phyloP scores from a whole-genome alignment of 805 yeast genomes.

The Candida glaebosa region DNA sequence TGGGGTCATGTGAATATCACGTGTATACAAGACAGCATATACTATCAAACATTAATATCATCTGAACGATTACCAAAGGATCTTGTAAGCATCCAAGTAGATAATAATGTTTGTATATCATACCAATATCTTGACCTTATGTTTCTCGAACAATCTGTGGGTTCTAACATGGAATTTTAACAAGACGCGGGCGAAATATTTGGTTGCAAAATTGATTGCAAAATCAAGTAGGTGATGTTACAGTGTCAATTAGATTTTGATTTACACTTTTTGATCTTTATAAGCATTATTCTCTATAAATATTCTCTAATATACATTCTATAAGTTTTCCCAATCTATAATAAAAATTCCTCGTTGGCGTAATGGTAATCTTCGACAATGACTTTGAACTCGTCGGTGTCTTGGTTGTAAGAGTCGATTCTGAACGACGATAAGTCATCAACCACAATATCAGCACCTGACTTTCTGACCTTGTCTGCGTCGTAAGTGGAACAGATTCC shows the following conservation, averaged over 20 bases:
- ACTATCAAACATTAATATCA: too few relatives aligned
- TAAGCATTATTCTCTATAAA: neutral
- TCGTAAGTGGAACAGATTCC: conserved; percentile 82
- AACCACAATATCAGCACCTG: conserved; percentile 82
- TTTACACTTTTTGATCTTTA: neutral
- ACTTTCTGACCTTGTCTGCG: conserved; percentile 60
- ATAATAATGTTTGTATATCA: too few relatives aligned
- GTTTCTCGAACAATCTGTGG: too few relatives aligned
- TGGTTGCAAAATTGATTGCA: neutral
- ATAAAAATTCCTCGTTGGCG: conserved; percentile 40
- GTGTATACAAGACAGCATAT: too few relatives aligned
- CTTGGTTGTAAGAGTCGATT: conserved; percentile 50
- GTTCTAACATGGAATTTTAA: too few relatives aligned
- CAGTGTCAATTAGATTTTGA: too few relatives aligned
- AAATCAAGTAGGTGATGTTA: neutral
- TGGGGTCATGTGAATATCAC: conserved; percentile 3
- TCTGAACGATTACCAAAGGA: too few relatives aligned
- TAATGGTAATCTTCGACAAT: conserved; percentile 38
- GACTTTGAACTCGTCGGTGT: conserved; percentile 42
- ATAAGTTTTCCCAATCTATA: conserved; percentile 9
- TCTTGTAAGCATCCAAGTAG: too few relatives aligned
- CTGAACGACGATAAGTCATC: conserved; percentile 63
- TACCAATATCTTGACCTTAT: too few relatives aligned
- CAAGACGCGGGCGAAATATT: conserved; percentile 1
- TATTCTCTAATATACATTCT: conserved; percentile 4